Evolutionary conservation across 176 grass and related monocot species (phyloP), one percentile per base, ranked within the genome.

Genomic region (Tuctoria greenei): DNA sequence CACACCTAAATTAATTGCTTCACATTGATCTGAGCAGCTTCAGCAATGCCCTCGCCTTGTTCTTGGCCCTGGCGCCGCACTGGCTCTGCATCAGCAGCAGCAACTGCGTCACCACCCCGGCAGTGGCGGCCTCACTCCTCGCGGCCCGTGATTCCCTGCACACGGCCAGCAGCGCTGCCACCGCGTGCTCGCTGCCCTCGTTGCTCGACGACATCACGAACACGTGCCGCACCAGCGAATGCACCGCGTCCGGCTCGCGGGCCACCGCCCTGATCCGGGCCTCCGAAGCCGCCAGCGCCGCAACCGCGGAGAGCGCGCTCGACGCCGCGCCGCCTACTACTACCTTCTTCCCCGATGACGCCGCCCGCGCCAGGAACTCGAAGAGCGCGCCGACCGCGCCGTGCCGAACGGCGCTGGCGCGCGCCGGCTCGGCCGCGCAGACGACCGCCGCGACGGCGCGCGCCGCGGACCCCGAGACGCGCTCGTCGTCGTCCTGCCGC

Each of bases 71-170:
- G 76, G 79, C 41, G 59, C 87, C 77, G 80, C 95, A 89, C 68
- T 94, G 95, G 80, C 91, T 95, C 88, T 99, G 95, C 37, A 98
- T 87, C 55, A 99, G 91, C 74, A 95, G 72, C 69, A 95, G 81
- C 58, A 84, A 20, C 78, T 92, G 91, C 44, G 79, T 86, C 69
- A 99, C 82, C 31, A 95, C 57, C 25, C 95, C 91, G 6, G 87
- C 91, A 14, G 34, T 67, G 26, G 81, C 79, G 17, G 86, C 89
- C 67, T 90, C 78, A 16, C 47, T 54, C 45, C 65, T 76, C 8
- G 83, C 82, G 12, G 40, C 71, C 42, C 49, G 45, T 6, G 87
- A 92, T 45, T 84, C 87, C 40, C 84, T 36, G 82, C 91, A 98
- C 64, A 86, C 58, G 44, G 75, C 43, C 40, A 95, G 71, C 73